A percentile compares a stretch with the other conserved stretches of the same genome.
Evolutionary conservation across 495 filamentous ascomycete species (phyloP).

Genomic region (Hypoxylon intermedium): DNA sequence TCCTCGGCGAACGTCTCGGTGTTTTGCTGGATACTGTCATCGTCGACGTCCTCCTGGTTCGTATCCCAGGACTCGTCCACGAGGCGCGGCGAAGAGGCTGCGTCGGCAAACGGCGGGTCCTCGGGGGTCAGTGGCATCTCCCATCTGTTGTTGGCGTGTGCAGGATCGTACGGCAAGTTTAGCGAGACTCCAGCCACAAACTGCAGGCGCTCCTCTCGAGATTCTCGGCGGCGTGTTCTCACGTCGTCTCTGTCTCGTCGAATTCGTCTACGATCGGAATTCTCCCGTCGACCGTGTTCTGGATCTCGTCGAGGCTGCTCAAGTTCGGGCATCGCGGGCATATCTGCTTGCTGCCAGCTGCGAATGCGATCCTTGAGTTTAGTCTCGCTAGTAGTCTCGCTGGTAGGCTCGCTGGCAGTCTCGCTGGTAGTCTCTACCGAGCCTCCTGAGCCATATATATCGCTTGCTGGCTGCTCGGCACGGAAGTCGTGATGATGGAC

Average conservation of each 20-base stretch:
- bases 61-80: slow-evolving; percentile 8
- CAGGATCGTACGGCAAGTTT: not conserved
- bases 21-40: slow-evolving; percentile 9
- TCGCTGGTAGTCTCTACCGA: no score
- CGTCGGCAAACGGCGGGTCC: slow-evolving; percentile 4
- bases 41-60: not conserved
- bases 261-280: slow-evolving; percentile 86
- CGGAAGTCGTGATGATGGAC: not conserved
- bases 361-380: slow-evolving; percentile 58
- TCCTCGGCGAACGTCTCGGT: slow-evolving; percentile 22
- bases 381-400: slow-evolving; percentile 34
- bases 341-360: slow-evolving; percentile 74
- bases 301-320: slow-evolving; percentile 69
- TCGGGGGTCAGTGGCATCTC: slow-evolving; percentile 14
- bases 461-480: not conserved
- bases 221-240: slow-evolving; percentile 79
- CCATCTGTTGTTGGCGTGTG: not conserved
- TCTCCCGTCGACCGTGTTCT: slow-evolving; percentile 78
- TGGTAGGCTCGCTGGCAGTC: slow-evolving; percentile 8
- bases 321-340: slow-evolving; percentile 82
- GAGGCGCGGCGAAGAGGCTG: not conserved
- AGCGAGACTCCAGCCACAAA: slow-evolving; percentile 65
- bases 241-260: slow-evolving; percentile 79
- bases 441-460: not conserved
- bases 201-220: slow-evolving; percentile 75